Percentiles rank a stretch among this genome's conserved stretches.
Conservation (phyloP, 148 eudicot genomes). For the Hydrangea macrophylla region DNA sequence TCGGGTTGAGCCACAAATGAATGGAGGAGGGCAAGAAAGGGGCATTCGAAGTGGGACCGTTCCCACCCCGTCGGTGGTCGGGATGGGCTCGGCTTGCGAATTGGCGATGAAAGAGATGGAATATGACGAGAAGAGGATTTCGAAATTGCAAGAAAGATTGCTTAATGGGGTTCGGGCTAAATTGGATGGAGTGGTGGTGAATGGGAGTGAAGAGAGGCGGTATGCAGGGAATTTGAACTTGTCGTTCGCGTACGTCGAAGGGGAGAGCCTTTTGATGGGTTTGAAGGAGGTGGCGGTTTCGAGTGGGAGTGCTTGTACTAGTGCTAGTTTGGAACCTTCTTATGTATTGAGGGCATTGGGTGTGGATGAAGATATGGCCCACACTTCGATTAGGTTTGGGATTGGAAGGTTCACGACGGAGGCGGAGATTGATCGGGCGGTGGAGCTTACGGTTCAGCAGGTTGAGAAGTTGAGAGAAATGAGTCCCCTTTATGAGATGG, state of each 20-base stretch:
- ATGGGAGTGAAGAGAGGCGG: constrained; percentile 71
- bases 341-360: constrained; percentile 95
- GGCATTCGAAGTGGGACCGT: constrained; percentile 91
- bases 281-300: constrained; percentile 98
- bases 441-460: constrained; percentile 65
- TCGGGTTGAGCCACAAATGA: constrained; percentile 90
- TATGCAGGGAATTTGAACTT: constrained; percentile 85
- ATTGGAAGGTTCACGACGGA: constrained; percentile 96
- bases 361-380: constrained; percentile 98
- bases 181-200: constrained; percentile 73
- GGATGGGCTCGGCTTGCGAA: constrained; percentile 91
- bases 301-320: constrained; percentile 97
- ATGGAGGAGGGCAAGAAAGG: constrained; percentile 95
- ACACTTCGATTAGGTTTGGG: constrained; percentile 86
- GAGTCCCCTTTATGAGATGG: constrained; percentile 97
- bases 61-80: constrained; percentile 84
- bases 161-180: constrained; percentile 58
- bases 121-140: constrained; percentile 72
- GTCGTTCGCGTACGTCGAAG: constrained; percentile 89
- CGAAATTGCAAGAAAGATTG: constrained; percentile 56
- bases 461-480: constrained; percentile 87
- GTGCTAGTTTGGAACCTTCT: constrained; percentile 90
- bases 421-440: constrained; percentile 73
- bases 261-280: constrained; percentile 97
- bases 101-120: constrained; percentile 82